These are phyloP conservation scores for Fagopyrum esculentum DNA, from an alignment of 148 eudicot species.

Conservation along the genomic window DNA sequence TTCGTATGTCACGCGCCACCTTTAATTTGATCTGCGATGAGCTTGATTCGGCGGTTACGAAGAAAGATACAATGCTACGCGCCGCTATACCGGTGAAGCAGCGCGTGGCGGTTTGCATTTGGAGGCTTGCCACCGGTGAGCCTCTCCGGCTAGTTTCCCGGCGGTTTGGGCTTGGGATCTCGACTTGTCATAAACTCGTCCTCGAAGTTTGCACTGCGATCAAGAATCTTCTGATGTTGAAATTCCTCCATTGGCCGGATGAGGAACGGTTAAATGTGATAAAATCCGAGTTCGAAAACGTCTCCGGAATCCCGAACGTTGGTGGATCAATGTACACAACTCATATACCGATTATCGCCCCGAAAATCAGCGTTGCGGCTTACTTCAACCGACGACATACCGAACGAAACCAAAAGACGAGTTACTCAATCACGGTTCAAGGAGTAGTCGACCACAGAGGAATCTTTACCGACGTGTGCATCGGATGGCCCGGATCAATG, in stretches of 20 bases:
- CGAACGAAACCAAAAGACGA: conserved; percentile 65
- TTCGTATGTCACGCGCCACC: conserved; percentile 60
- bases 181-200: conserved; percentile 73
- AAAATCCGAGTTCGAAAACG: conserved; percentile 28
- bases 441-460: conserved; percentile 62
- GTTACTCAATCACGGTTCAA: conserved; percentile 60
- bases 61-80: conserved; percentile 62
- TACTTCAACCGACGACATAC: conserved; percentile 71
- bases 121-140: conserved; percentile 76
- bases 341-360: conserved; percentile 70
- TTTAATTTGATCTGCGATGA: conserved; percentile 54
- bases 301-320: conserved; percentile 52
- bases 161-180: conserved; percentile 65
- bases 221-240: conserved; percentile 39
- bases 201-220: conserved; percentile 66
- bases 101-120: conserved; percentile 73
- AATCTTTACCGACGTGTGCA: conserved; percentile 52
- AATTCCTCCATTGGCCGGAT: conserved; percentile 60
- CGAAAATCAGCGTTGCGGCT: conserved; percentile 40
- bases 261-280: conserved; percentile 15
- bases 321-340: conserved; percentile 73
- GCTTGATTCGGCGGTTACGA: conserved; percentile 43
- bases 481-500: conserved; percentile 87
- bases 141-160: conserved; percentile 64
- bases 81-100: conserved; percentile 67